phyloP scores from a whole-genome alignment of 202 grass and related monocot genomes.

The Setaria viridis region DNA sequence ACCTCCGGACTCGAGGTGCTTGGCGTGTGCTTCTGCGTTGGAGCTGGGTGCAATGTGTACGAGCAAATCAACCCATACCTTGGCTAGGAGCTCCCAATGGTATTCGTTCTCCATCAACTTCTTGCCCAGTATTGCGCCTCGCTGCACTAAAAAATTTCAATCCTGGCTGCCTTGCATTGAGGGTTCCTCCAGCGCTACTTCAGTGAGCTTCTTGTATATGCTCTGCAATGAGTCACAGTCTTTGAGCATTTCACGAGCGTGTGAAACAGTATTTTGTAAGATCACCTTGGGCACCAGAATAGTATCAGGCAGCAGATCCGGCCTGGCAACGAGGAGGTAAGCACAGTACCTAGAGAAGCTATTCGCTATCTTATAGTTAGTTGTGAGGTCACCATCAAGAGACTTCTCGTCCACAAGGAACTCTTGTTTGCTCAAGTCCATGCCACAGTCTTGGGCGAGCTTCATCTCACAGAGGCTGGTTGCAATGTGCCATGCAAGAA shows the following conservation, averaged over 20 bases:
- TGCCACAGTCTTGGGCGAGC: neutral
- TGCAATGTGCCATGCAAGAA: neutral
- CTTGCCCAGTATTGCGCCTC: conserved; percentile 10
- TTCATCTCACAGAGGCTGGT: conserved; percentile 3
- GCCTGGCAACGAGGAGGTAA: neutral
- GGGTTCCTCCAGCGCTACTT: too few relatives aligned
- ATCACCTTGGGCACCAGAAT: neutral
- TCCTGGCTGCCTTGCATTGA: too few relatives aligned
- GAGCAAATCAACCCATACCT: too few relatives aligned
- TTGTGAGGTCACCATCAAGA: too few relatives aligned
- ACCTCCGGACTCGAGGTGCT: neutral
- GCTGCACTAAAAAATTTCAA: neutral
- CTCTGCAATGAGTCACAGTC: neutral
- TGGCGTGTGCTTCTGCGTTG: conserved; percentile 1
- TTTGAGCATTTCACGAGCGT: neutral
- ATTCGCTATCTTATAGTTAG: neutral
- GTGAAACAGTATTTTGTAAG: neutral
- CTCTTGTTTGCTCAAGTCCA: too few relatives aligned
- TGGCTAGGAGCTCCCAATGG: too few relatives aligned
- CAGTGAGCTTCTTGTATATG: too few relatives aligned
- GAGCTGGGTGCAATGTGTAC: conserved; percentile 3
- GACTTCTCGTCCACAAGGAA: too few relatives aligned
- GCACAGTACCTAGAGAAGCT: conserved; percentile 44
- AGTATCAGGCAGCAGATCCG: conserved; percentile 12
- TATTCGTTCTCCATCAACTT: neutral